Evolutionary conservation across 495 filamentous ascomycete species (phyloP).

Genomic region (Penicillium antarcticum): DNA sequence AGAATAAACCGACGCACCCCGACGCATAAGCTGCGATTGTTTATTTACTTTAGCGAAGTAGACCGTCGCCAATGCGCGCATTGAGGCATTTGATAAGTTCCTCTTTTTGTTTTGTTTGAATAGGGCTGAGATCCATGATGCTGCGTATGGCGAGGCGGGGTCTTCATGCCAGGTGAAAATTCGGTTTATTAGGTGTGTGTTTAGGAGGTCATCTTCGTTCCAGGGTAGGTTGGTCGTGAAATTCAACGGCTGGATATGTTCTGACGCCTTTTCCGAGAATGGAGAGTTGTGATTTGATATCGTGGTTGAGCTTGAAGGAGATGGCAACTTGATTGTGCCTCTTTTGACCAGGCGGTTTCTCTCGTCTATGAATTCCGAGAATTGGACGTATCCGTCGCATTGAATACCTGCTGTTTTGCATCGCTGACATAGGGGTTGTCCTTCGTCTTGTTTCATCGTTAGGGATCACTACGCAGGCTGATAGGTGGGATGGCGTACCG

Average conservation of each 20-base stretch:
- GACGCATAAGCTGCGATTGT: conserved; percentile 1
- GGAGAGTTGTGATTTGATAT: background rate
- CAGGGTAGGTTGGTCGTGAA: conserved; percentile 7
- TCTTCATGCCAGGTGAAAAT: conserved; percentile 16
- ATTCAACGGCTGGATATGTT: background rate
- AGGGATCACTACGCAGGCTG: background rate
- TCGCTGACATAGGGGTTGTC: conserved; percentile 19
- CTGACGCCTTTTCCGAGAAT: background rate
- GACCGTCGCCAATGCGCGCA: conserved; percentile 8
- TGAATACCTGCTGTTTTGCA: conserved; percentile 16
- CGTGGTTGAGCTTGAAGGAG: background rate
- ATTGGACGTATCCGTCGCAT: conserved; percentile 20
- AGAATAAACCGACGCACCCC: conserved; percentile 9
- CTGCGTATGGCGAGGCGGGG: conserved; percentile 2
- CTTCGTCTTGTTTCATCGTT: conserved; percentile 16
- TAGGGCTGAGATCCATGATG: conserved; percentile 8
- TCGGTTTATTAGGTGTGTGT: conserved; percentile 7
- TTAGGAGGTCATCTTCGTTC: conserved; percentile 11
- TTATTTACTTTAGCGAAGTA: conserved; percentile 15
- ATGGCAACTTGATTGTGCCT: background rate
- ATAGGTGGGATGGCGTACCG: conserved; percentile 4
- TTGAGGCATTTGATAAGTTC: conserved; percentile 1
- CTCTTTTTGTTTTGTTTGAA: background rate
- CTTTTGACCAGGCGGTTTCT: background rate
- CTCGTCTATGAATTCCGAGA: conserved; percentile 12